Conservation (phyloP, 2,329 filamentous ascomycete genomes). For the Westerdykella aurantiaca region DNA sequence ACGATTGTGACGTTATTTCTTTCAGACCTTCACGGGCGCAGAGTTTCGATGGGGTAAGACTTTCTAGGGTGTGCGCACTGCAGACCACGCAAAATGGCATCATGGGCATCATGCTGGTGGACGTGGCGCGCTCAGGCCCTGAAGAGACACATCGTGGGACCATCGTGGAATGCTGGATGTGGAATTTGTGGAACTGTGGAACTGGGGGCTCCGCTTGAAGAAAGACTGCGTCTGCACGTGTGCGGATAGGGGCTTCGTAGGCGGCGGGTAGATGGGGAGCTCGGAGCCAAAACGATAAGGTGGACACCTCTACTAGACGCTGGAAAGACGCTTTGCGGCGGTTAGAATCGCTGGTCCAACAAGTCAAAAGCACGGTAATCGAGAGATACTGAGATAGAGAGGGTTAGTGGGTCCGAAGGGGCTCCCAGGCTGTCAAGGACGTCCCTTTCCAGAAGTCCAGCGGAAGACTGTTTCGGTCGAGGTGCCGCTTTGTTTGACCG, state of each 20-base stretch:
- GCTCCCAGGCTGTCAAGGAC: no score
- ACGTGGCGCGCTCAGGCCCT: neutral
- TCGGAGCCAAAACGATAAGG: no score
- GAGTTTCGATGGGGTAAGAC: slow-evolving; percentile 21
- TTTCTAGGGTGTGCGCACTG: slow-evolving; percentile 3
- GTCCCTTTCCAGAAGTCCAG: slow-evolving; percentile 14
- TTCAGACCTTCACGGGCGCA: slow-evolving; percentile 3
- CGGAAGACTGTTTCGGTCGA: slow-evolving; percentile 16
- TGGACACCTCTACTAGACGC: neutral
- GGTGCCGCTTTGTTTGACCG: slow-evolving; percentile 15
- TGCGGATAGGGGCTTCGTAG: slow-evolving; percentile 2
- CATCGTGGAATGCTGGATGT: neutral
- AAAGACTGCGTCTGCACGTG: slow-evolving; percentile 1
- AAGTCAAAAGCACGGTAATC: slow-evolving; percentile 3
- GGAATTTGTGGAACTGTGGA: slow-evolving; percentile 7
- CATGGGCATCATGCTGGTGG: slow-evolving; percentile 9
- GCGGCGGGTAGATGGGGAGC: no score
- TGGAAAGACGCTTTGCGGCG: slow-evolving; percentile 12
- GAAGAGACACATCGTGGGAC: neutral
- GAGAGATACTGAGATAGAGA: slow-evolving; percentile 9
- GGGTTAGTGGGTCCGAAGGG: slow-evolving; percentile 17
- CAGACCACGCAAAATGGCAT: slow-evolving; percentile 13
- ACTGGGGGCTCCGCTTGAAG: slow-evolving; percentile 10
- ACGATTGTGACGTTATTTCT: slow-evolving; percentile 22
- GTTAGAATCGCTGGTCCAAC: slow-evolving; percentile 13